These are phyloP conservation scores for Trichocomaceae sp. DNA, from an alignment of 2,329 filamentous ascomycete genomes.

Conservation along the genomic window DNA sequence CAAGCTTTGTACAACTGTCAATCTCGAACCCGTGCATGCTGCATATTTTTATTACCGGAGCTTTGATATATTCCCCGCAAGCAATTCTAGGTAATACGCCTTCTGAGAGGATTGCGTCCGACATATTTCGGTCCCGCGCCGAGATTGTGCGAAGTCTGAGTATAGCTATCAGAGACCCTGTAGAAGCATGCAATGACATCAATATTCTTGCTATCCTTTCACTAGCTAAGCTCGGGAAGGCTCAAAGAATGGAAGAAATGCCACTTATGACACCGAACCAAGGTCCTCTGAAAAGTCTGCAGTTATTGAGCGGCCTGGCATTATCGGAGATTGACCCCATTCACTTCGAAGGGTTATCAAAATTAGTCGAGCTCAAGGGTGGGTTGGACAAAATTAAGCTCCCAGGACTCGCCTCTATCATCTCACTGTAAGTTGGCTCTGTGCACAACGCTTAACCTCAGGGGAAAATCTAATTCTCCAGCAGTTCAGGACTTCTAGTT, in stretches of 20 bases:
- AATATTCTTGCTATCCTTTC: not conserved
- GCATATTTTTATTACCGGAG: slow-evolving; percentile 1
- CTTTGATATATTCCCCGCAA: not conserved
- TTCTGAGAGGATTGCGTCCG: not conserved
- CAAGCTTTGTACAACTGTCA: not conserved
- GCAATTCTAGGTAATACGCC: not conserved
- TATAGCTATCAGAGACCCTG: not conserved
- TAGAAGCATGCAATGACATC: slow-evolving; percentile 1
- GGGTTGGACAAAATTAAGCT: not conserved
- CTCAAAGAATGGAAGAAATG: not conserved
- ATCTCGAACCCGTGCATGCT: not conserved
- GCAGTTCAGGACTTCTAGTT: not conserved
- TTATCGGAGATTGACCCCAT: not conserved
- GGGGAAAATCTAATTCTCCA: not conserved
- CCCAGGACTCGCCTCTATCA: not conserved
- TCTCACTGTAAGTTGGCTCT: not conserved
- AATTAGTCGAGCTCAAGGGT: not conserved
- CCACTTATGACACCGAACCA: not conserved
- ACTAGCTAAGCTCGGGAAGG: not conserved
- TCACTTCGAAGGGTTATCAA: not conserved
- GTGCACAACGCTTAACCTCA: too few species aligned
- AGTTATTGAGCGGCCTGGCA: not conserved
- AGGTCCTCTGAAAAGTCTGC: not conserved
- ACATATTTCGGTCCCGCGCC: slow-evolving; percentile 3
- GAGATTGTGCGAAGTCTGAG: not conserved